A percentile compares a stretch with the other conserved stretches of the same genome.
phyloP scores from a whole-genome alignment of 208 protist species.

The Leishmania tarentolae region DNA sequence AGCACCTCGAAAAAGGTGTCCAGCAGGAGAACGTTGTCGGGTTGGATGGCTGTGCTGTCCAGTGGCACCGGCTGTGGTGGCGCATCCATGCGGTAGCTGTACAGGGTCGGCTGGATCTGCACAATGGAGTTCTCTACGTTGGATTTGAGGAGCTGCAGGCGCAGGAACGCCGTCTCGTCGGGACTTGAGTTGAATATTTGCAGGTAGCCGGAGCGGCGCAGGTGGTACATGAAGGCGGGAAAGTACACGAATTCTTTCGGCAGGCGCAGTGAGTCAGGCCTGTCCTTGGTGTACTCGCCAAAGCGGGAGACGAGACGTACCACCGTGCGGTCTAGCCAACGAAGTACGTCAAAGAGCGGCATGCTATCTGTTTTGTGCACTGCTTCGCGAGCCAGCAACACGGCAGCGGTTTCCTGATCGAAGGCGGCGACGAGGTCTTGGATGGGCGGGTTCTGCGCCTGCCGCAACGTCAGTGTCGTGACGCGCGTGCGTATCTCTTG shows the following conservation, averaged over 20 bases:
- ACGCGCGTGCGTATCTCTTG: constrained; percentile 84
- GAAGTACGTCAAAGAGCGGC: constrained; percentile 97
- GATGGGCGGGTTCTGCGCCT: constrained; percentile 52
- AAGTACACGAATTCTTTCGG: constrained; percentile 95
- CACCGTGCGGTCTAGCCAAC: constrained; percentile 98
- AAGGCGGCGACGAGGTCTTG: constrained; percentile 89
- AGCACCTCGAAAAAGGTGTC: constrained; percentile 99
- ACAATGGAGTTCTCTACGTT: constrained; percentile 94
- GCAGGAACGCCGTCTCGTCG: constrained; percentile 98
- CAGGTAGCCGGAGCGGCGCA: constrained; percentile 97
- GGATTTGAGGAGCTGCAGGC: constrained; percentile 96
- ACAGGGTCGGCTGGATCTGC: constrained; percentile 99
- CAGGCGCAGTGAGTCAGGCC: constrained; percentile 92
- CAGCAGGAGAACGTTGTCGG: constrained; percentile 97
- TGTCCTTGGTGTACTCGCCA: constrained; percentile 91
- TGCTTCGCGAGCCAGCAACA: constrained; percentile 97
- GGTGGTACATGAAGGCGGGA: constrained; percentile 99
- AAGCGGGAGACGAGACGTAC: constrained; percentile 98
- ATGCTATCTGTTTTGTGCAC: constrained; percentile 96
- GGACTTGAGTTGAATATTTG: constrained; percentile 98
- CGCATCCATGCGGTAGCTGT: constrained; percentile 95
- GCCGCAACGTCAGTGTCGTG: constrained; percentile 78
- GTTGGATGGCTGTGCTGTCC: constrained; percentile 86
- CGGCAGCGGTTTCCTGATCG: constrained; percentile 98
- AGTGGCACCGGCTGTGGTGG: constrained; percentile 92